phyloP scores from a whole-genome alignment of 805 yeast genomes.

The Spathaspora hagerdaliae region DNA sequence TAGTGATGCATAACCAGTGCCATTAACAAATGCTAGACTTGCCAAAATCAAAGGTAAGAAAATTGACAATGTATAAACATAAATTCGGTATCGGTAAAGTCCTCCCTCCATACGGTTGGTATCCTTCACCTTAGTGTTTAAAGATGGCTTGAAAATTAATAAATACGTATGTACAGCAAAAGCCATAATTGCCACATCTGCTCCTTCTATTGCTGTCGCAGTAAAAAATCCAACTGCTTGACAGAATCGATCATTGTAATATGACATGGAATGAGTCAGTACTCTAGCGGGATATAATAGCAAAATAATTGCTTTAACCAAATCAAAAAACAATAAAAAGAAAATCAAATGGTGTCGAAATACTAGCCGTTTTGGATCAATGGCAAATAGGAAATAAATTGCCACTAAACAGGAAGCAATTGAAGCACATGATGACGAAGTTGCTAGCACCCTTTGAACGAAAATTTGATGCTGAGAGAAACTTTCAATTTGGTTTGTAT shows the following conservation, averaged over 20 bases:
- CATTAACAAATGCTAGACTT: slow-evolving; percentile 59
- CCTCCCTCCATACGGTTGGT: slow-evolving; percentile 62
- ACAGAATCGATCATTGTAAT: slow-evolving; percentile 48
- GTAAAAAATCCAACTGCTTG: slow-evolving; percentile 78
- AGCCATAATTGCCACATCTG: slow-evolving; percentile 75
- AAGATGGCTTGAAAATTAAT: slow-evolving; percentile 61
- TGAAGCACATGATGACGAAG: slow-evolving; percentile 34
- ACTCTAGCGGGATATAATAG: slow-evolving; percentile 66
- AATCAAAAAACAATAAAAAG: slow-evolving; percentile 66
- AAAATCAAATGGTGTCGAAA: slow-evolving; percentile 71
- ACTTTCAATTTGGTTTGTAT: slow-evolving; percentile 8
- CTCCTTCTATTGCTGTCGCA: slow-evolving; percentile 76
- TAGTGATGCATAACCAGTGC: slow-evolving; percentile 55
- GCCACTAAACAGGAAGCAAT: slow-evolving; percentile 51
- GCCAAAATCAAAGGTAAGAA: slow-evolving; percentile 66
- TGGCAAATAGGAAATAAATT: slow-evolving; percentile 56
- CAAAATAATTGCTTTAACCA: slow-evolving; percentile 66
- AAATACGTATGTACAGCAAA: slow-evolving; percentile 82
- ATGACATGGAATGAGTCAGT: slow-evolving; percentile 37
- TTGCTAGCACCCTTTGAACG: slow-evolving; percentile 35
- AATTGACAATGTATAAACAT: slow-evolving; percentile 56
- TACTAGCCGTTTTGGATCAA: slow-evolving; percentile 58
- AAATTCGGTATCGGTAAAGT: slow-evolving; percentile 52
- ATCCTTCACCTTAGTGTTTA: slow-evolving; percentile 38
- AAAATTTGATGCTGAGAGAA: slow-evolving; percentile 25